Evolutionary conservation across 768 basidiomycete genomes (phyloP), one percentile per base, ranked within the genome.

Genomic region (Pluteus cervinus): DNA sequence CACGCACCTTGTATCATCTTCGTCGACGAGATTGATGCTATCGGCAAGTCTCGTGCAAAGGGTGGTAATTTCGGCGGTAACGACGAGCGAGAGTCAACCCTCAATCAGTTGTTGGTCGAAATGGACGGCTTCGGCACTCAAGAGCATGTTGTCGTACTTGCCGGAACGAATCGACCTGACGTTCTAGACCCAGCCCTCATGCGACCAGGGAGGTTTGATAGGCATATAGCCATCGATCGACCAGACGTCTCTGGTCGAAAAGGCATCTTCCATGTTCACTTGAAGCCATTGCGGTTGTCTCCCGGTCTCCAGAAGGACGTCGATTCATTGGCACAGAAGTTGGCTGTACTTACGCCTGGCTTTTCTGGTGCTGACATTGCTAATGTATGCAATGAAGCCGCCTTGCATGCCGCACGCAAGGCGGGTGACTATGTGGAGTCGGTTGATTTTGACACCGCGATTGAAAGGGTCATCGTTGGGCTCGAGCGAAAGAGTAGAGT

Each of bases 41-140:
- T 99, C 50, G 96, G 96, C 40, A 98, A 97, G 65, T 74, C 89
- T 12, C 76, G 96, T 54, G 85, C 85, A 17, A 79, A 76, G 45
- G 79, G 89, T 36, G 91, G 94, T 23, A 65, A 60, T 41, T 62
- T 76, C 36, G 81, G 74, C 24, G 90, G 94, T 4, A 97, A 98
- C 61, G 94, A 98, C 55, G 96, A 99, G 60, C 81, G 96, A 21
- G 96, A 99, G 62, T 88, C 87, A 1, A 99, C 96, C 20, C 76
- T 99, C 41, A 98, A 98, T 58, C 94, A 99, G 61, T 73, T 99
- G 9, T 69, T 99, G 43, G 96, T 98, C 37, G 94, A 99, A 66
- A 98, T 99, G 96, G 96, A 99, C 58, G 96, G 96, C 18, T 99
- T 99, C 62, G 86, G 87, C 25, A 94, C 92, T n/a, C 79, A 86